These are phyloP conservation scores for Heracleum sosnowskyi DNA, from an alignment of 129 eudicot genomes.

Conservation along the genomic window DNA sequence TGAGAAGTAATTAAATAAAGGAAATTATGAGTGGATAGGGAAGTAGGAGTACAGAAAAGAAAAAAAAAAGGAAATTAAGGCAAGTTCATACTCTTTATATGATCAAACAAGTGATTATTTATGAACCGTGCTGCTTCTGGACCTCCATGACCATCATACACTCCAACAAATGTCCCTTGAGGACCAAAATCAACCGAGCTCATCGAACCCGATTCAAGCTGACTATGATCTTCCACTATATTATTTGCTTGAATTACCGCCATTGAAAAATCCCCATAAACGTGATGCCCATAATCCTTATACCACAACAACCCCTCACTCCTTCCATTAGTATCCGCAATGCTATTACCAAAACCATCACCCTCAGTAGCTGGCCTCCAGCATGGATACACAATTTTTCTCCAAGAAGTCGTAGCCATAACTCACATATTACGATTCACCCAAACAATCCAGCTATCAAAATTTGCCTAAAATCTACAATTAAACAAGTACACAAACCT, in stretches of 20 bases:
- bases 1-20: background rate
- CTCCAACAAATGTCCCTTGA: conserved; percentile 68
- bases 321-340: conserved; percentile 30
- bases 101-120: conserved; percentile 32
- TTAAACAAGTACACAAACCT: conserved; percentile 15
- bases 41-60: background rate
- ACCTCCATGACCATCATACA: conserved; percentile 78
- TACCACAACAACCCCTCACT: conserved; percentile 66
- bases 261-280: conserved; percentile 66
- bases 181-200: conserved; percentile 48
- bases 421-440: conserved; percentile 28
- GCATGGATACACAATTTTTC: conserved; percentile 48
- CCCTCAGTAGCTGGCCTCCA: conserved; percentile 42
- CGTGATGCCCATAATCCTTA: conserved; percentile 53
- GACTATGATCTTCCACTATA: conserved; percentile 71
- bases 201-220: conserved; percentile 61
- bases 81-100: conserved; percentile 40
- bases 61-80: background rate
- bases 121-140: conserved; percentile 53
- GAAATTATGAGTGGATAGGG: background rate
- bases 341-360: conserved; percentile 25
- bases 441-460: conserved; percentile 28
- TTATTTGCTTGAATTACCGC: conserved; percentile 73
- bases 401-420: conserved; percentile 53
- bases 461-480: conserved; percentile 11